Evolutionary conservation across 306 rosid species (phyloP).

Genomic region (Casuarina cunninghamiana): DNA sequence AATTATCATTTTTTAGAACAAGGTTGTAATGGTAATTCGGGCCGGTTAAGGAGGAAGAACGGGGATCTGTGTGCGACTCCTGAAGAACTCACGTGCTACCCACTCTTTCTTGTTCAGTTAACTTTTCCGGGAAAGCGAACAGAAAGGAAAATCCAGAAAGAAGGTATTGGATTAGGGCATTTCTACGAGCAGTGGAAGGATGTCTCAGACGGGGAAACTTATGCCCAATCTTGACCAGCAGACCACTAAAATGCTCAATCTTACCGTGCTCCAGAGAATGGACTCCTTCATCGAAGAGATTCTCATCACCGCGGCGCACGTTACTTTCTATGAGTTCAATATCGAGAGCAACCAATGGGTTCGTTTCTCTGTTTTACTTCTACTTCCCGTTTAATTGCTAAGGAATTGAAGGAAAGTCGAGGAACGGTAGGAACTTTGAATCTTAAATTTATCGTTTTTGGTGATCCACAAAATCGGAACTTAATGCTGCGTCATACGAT

Average conservation of each 20-base stretch:
- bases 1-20: too few species aligned
- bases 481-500: not conserved
- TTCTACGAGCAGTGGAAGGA: conserved; percentile 7
- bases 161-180: conserved; percentile 26
- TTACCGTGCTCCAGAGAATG: conserved; percentile 82
- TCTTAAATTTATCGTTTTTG: conserved; percentile 5
- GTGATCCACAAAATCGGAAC: not conserved
- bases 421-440: not conserved
- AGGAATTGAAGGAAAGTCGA: conserved; percentile 6
- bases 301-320: conserved; percentile 92
- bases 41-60: too few species aligned
- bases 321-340: conserved; percentile 82
- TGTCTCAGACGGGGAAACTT: conserved; percentile 72
- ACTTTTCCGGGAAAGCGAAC: conserved; percentile 27
- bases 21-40: not conserved
- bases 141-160: conserved; percentile 15
- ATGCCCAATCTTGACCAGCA: conserved; percentile 93
- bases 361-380: conserved; percentile 33
- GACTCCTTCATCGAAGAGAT: conserved; percentile 91
- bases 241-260: conserved; percentile 83
- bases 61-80: not conserved
- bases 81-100: not conserved
- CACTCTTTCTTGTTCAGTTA: not conserved
- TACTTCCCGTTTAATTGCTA: conserved; percentile 7
- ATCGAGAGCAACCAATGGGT: conserved; percentile 88